Conservation (phyloP, 768 basidiomycete species). For the Tremella yokohamensis region DNA sequence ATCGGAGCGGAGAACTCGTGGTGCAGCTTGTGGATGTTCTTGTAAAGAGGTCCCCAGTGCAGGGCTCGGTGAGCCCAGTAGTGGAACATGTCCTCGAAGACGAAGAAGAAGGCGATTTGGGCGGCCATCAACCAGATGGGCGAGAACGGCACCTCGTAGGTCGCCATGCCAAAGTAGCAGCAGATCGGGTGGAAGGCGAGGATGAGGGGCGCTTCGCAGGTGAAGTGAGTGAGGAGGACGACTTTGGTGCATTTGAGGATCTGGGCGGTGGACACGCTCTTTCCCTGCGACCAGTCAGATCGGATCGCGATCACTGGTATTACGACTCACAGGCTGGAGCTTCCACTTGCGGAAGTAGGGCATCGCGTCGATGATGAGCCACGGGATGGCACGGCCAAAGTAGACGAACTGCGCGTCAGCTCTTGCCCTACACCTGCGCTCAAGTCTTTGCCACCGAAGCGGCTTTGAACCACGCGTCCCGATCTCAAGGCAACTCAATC, state of each 20-base stretch:
- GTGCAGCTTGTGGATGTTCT: constrained; percentile 92
- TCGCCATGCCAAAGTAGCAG: constrained; percentile 79
- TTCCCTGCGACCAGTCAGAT: constrained; percentile 50
- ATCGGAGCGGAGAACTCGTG: constrained; percentile 97
- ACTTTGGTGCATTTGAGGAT: constrained; percentile 96
- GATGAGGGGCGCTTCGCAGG: constrained; percentile 86
- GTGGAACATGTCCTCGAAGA: constrained; percentile 95
- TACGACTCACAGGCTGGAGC: constrained; percentile 64
- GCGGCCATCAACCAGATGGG: constrained; percentile 63
- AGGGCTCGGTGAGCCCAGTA: constrained; percentile 89
- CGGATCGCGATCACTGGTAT: not conserved
- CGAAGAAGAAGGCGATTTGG: constrained; percentile 83
- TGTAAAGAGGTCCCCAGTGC: constrained; percentile 72
- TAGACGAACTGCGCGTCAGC: constrained; percentile 69
- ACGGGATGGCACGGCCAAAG: constrained; percentile 86
- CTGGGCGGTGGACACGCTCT: constrained; percentile 72
- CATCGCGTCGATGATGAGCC: constrained; percentile 91
- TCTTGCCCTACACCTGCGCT: not conserved
- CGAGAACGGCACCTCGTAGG: constrained; percentile 91
- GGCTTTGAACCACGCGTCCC: not conserved
- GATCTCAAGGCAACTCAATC: not conserved
- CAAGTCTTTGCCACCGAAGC: not conserved
- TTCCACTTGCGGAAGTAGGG: constrained; percentile 95
- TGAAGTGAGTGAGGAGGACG: constrained; percentile 92
- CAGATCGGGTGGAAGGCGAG: constrained; percentile 89